Evolutionary conservation across 306 rosid genomes (phyloP).

Genomic region (Carpinus fangiana): DNA sequence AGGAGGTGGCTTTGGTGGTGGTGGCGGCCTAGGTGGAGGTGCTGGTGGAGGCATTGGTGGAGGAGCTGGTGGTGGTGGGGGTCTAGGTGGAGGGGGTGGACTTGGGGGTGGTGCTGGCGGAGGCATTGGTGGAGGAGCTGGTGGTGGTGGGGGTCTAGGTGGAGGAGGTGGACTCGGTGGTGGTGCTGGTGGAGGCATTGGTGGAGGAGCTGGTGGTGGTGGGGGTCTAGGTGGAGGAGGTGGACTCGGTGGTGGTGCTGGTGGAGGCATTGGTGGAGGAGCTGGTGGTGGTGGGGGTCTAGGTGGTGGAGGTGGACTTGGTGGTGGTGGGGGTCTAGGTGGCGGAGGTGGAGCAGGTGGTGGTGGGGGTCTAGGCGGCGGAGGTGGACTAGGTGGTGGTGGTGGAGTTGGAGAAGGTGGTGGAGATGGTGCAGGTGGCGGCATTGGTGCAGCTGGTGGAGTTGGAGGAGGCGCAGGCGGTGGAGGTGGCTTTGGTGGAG

Average conservation of each 20-base stretch:
- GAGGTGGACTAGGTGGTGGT: slow-evolving; percentile 27
- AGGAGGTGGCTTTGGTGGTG: slow-evolving; percentile 11
- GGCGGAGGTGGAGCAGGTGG: no score
- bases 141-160: slow-evolving; percentile 20
- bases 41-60: slow-evolving; percentile 28
- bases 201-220: slow-evolving; percentile 28
- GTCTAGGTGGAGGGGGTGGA: slow-evolving; percentile 16
- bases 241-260: slow-evolving; percentile 2
- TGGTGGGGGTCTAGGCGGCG: no score
- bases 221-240: slow-evolving; percentile 29
- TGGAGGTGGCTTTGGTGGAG: slow-evolving; percentile 13
- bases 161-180: slow-evolving; percentile 35
- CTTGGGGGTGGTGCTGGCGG: slow-evolving; percentile 22
- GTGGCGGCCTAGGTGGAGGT: slow-evolving; percentile 11
- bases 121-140: slow-evolving; percentile 31
- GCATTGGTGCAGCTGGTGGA: slow-evolving; percentile 27
- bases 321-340: slow-evolving; percentile 12
- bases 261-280: slow-evolving; percentile 14
- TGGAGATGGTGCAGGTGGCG: slow-evolving; percentile 26
- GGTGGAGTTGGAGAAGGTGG: no score
- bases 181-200: slow-evolving; percentile 10
- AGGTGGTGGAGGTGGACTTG: slow-evolving; percentile 10
- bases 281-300: slow-evolving; percentile 26
- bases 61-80: slow-evolving; percentile 19
- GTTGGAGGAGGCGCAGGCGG: slow-evolving; percentile 30